Evolutionary conservation across 352 stramenopile species (phyloP), one percentile per base, ranked within the genome.

Genomic region (Lagenidium giganteum): DNA sequence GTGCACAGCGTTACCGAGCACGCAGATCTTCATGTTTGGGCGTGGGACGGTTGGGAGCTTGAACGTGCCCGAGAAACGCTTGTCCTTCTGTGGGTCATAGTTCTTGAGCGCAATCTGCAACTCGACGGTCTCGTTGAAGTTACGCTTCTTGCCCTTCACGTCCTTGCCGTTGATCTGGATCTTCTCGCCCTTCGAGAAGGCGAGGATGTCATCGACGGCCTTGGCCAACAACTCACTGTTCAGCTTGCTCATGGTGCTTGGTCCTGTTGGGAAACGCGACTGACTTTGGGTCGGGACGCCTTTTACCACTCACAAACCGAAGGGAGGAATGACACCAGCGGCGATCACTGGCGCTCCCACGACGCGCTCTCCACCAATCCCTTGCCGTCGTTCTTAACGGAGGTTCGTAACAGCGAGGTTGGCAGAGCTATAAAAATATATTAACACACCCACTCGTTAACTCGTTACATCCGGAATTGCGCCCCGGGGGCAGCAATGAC

Each of bases 41-140:
- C 87, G 87, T 33, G 96, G 96, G 24, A 99, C 82, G 22, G 89
- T 92, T 22, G 96, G 96, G 43, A 99, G 87, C 69, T 97, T 98
- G 87, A 99, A 99, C 58, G 95, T 99, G 67, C 97, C 97, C 61
- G 79, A 96, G 91, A 99, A 99, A 96, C 96, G 96, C 80, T 99
- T 99, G 91, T 99, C 97, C 77, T 98, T 98, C 66, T 97, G 87
- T 56, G 96, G 96, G 83, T 99, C 97, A 75, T 99, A 99, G 91
- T 99, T 99, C 93, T 99, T 99, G 44, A 99, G 83, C 44, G 93
- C 96, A 56, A 99, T 97, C 74, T 98, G 89, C 32, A 98, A 76
- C 71, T 99, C 97, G 51, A 99, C 92, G 36, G 97, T 98, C 73
- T 99, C 97, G 43, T 92, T 96, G 78, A 99, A 99, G 78, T 99